Base-by-base conservation (phyloP, 306 rosid species). In the Cicer bijugum region DNA sequence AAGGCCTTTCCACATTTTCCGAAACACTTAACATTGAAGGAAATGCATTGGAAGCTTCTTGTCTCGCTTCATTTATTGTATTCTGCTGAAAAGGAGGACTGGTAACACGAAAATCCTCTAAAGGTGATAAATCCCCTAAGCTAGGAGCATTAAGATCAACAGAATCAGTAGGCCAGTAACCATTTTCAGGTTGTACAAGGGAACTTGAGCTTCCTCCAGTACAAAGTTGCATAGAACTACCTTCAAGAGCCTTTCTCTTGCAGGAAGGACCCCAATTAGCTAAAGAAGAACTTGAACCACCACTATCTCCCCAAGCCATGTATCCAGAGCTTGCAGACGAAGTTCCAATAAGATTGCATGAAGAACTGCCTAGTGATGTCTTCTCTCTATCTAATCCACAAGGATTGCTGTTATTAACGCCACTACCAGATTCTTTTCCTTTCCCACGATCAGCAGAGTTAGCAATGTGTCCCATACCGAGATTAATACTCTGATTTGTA, bases 201-300 rank as follows among this genome's bases (percentile, higher is more conserved):
- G 90, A 82, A 85, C 86, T 86, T 47, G 93, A 92, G 77, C 88
- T 86, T 81, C 83, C 91, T 58, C 86, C 88, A 12, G 83, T 56
- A 72, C 84, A 82, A 39, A 86, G 79, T 72, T 88, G 91, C 57
- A 82, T 76, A 73, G 97, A 85, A 78, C 87, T 86, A 71, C 86
- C 91, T 85, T 92, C 96, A 79, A 89, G 82, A 58, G 93, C 76
- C 84, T 89, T 92, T 71, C 97, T 83, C 86, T 92, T 92, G 87
- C 97, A 88, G 46, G 91, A 89, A 81, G 89, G 84, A 55, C 93
- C 96, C 93, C 96, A 92, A 70, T 83, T 86, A 19, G 82, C 91
- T 39, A 86, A 82, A 48, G 91, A 80, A 65, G 95, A 85, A 61
- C 86, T 75, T 4, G 92, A 77, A 64, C 78, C 80, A 50, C 76